phyloP scores from a whole-genome alignment of 441 rosid species.

The Pelargonium citronellum region DNA sequence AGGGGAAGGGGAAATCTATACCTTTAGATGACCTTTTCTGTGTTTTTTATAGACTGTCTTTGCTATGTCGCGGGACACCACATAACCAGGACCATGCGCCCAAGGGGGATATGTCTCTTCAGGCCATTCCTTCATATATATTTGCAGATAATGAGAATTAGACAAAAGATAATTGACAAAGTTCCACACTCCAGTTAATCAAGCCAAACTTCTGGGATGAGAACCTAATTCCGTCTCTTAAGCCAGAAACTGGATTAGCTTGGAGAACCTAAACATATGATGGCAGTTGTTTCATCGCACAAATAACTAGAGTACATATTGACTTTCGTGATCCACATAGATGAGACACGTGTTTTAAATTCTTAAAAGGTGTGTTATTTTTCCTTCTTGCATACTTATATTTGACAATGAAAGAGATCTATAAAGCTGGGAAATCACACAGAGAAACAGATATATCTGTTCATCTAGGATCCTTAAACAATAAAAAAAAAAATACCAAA shows the following conservation, averaged over 20 bases:
- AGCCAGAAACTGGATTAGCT: neutral
- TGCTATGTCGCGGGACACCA: conserved; percentile 76
- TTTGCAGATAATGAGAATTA: neutral
- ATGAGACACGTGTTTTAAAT: too few relatives aligned
- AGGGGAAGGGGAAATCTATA: conserved; percentile 16
- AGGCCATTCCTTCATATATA: conserved; percentile 64
- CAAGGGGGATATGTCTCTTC: conserved; percentile 83
- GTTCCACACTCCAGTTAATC: neutral
- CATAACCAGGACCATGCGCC: conserved; percentile 98
- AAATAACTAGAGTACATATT: too few relatives aligned
- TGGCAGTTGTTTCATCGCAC: too few relatives aligned
- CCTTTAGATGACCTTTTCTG: conserved; percentile 63
- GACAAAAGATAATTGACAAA: neutral
- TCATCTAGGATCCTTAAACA: too few relatives aligned
- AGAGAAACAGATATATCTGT: too few relatives aligned
- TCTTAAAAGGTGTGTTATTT: too few relatives aligned
- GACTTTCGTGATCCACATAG: too few relatives aligned
- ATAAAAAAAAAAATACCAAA: neutral
- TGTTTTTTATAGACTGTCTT: conserved; percentile 53
- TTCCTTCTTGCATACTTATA: too few relatives aligned
- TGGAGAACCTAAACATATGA: too few relatives aligned
- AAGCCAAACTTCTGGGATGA: neutral
- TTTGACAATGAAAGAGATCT: too few relatives aligned
- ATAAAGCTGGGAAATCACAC: too few relatives aligned
- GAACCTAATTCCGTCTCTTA: neutral